Evolutionary conservation across 306 rosid genomes (phyloP), one percentile per base, ranked within the genome.

Genomic region (Ormosia emarginata): DNA sequence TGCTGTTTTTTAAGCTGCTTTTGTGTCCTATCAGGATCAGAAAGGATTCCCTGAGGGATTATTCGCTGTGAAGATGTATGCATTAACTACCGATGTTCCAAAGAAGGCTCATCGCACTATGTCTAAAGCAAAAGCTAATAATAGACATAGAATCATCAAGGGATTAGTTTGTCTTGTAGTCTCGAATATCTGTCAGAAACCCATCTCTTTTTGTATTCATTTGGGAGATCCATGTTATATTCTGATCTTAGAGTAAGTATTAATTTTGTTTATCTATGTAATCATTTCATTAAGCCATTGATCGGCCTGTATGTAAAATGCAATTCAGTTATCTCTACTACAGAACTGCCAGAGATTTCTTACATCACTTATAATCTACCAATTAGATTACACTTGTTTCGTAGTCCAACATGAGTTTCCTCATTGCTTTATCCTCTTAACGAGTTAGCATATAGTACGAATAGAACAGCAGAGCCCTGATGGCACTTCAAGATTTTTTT

Each of bases 41-140:
- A 87, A 34, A 86, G 98, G 98, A 78, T 86, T 91, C 84, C 99
- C 97, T 0, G 68, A 84, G 47, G 98, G 32, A 73, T 80, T 95
- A 75, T 95, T 93, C 68, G 89, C 96, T 5, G 99, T 95, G 82
- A 95, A 93, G 91, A 95, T 93, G 89, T 93, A 95, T 79, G 99
- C 97, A 49, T 85, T 95, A 83, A 86, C 86, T 24, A 86, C 90
- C 0, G 97, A 95, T 0, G 61, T 78, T 78, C 97, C 96, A 15
- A 93, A 86, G 92, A 90, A 80, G 93, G 82, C 72, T 69, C 86
- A 71, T 32, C 84, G 83, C 13, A 36, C 86, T 44, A 90, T 83
- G 87, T 89, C 91, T 72, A 90, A 90, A 81, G 82, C 71, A 79
- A 82, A 79, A 69, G 77, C 86, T 68, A 93, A 95, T n/a, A n/a